phyloP scores from a whole-genome alignment of 805 yeast genomes.

The Metschnikowia orientalis region DNA sequence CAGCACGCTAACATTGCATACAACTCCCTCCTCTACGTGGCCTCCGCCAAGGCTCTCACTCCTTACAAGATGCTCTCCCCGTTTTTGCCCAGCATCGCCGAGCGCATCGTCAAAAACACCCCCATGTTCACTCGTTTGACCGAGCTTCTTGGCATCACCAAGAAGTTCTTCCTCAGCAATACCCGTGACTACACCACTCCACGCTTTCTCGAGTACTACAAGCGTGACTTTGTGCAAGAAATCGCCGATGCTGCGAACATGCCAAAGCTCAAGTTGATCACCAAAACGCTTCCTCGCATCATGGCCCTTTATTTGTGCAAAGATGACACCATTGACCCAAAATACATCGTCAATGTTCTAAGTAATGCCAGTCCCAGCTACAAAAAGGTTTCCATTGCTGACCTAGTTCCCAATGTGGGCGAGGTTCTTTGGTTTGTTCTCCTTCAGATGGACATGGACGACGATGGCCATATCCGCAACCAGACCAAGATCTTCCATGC shows the following conservation, averaged over 20 bases:
- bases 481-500: slow-evolving; percentile 39
- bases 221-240: slow-evolving; percentile 56
- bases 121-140: slow-evolving; percentile 56
- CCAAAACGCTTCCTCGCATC: slow-evolving; percentile 47
- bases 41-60: slow-evolving; percentile 52
- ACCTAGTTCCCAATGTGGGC: slow-evolving; percentile 35
- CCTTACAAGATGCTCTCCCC: slow-evolving; percentile 82
- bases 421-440: slow-evolving; percentile 36
- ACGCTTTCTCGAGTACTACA: slow-evolving; percentile 60
- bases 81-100: slow-evolving; percentile 67
- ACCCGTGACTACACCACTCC: slow-evolving; percentile 78
- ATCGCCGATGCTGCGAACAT: slow-evolving; percentile 53
- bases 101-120: slow-evolving; percentile 57
- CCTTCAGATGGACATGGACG: slow-evolving; percentile 29
- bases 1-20: slow-evolving; percentile 67
- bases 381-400: slow-evolving; percentile 27
- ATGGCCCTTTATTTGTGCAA: slow-evolving; percentile 56
- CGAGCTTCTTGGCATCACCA: slow-evolving; percentile 59
- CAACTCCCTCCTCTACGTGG: slow-evolving; percentile 56
- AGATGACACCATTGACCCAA: slow-evolving; percentile 44
- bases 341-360: slow-evolving; percentile 49
- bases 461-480: slow-evolving; percentile 26
- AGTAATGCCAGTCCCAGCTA: slow-evolving; percentile 50
- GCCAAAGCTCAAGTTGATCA: slow-evolving; percentile 44
- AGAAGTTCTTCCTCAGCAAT: slow-evolving; percentile 57